Percentiles rank a stretch among this genome's conserved stretches.
Evolutionary conservation across 495 filamentous ascomycete species (phyloP).

Genomic region (Daldinia decipiens): DNA sequence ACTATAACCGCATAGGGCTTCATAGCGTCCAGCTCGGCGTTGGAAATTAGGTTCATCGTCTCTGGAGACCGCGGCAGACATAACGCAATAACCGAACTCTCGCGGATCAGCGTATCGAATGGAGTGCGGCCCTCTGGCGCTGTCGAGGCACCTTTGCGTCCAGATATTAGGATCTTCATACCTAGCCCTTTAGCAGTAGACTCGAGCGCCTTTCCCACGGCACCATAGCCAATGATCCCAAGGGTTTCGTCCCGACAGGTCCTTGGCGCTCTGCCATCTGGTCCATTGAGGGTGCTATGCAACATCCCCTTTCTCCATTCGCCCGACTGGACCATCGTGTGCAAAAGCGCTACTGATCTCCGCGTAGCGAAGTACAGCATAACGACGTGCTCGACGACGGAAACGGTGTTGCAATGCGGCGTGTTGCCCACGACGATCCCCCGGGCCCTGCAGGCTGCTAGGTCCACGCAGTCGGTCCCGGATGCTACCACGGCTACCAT

Average conservation of each 20-base stretch:
- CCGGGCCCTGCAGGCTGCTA: slow-evolving; percentile 54
- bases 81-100: slow-evolving; percentile 61
- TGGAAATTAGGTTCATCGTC: slow-evolving; percentile 59
- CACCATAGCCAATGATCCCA: slow-evolving; percentile 64
- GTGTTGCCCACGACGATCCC: slow-evolving; percentile 60
- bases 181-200: slow-evolving; percentile 52
- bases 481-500: slow-evolving; percentile 63
- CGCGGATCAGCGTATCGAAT: slow-evolving; percentile 58
- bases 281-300: slow-evolving; percentile 43
- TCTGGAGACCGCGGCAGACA: slow-evolving; percentile 56
- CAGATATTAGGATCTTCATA: slow-evolving; percentile 64
- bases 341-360: slow-evolving; percentile 58
- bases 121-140: slow-evolving; percentile 53
- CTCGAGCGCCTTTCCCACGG: slow-evolving; percentile 57
- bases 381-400: slow-evolving; percentile 65
- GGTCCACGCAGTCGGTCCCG: slow-evolving; percentile 63
- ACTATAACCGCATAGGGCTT: slow-evolving; percentile 58
- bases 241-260: slow-evolving; percentile 56
- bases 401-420: slow-evolving; percentile 60
- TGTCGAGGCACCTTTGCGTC: slow-evolving; percentile 53
- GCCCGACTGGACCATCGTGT: slow-evolving; percentile 44
- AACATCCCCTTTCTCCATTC: slow-evolving; percentile 48
- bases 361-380: slow-evolving; percentile 64
- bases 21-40: slow-evolving; percentile 62
- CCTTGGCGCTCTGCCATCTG: slow-evolving; percentile 53